Conservation (phyloP, 2,329 filamentous ascomycete genomes). For the Nothopassalora personata region DNA sequence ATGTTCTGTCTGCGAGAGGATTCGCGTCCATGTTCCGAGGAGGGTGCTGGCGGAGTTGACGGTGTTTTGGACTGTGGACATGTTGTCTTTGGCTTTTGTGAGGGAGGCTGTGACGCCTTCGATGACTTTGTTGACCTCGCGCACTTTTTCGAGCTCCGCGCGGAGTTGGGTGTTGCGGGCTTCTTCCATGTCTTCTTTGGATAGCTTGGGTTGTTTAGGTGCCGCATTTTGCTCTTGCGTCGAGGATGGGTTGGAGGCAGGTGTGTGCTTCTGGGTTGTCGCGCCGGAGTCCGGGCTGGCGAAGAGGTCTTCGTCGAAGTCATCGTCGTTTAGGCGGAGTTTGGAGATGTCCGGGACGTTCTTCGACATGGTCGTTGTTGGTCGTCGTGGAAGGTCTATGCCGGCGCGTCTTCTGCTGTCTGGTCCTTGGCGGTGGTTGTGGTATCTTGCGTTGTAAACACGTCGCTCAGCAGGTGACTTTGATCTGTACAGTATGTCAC, state of each 20-base stretch:
- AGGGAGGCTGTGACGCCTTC: conserved; percentile 70
- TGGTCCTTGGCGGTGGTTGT: not conserved
- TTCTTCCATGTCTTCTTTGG: conserved; percentile 47
- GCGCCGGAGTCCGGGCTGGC: conserved; percentile 47
- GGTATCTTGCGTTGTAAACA: too few relatives aligned
- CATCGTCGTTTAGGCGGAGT: conserved; percentile 46
- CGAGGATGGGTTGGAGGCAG: conserved; percentile 25
- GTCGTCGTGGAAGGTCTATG: not conserved
- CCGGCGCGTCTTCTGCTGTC: not conserved
- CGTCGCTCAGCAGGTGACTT: not conserved
- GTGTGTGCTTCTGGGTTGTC: conserved; percentile 28
- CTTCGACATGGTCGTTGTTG: conserved; percentile 25
- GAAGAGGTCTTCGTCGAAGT: conserved; percentile 51
- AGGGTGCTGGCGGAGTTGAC: conserved; percentile 83
- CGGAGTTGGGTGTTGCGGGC: conserved; percentile 68
- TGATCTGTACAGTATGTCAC: conserved; percentile 16
- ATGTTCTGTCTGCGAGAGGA: conserved; percentile 94
- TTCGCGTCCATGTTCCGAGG: conserved; percentile 91
- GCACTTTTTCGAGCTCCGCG: conserved; percentile 75
- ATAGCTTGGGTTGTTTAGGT: conserved; percentile 32
- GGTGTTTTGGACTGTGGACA: conserved; percentile 78
- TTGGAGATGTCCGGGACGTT: conserved; percentile 28
- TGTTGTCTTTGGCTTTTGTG: conserved; percentile 67
- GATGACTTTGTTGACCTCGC: conserved; percentile 81
- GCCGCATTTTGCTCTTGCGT: conserved; percentile 37